Percentiles rank a stretch among this genome's conserved stretches.
Evolutionary conservation across 495 filamentous ascomycete species (phyloP).

Genomic region (Evansstolkia leycettana): DNA sequence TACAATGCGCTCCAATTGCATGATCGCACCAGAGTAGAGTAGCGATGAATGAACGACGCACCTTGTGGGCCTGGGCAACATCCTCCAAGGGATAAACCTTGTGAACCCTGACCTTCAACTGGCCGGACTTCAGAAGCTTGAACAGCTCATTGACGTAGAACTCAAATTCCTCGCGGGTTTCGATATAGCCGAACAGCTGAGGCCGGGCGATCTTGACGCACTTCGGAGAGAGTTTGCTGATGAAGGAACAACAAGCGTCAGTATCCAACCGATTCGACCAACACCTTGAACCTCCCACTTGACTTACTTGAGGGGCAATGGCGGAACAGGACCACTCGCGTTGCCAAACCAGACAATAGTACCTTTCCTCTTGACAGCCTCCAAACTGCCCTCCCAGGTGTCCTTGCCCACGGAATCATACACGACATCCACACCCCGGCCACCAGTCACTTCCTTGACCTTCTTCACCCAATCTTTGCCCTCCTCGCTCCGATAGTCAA

Average conservation of each 20-base stretch:
- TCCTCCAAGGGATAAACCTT: slow-evolving; percentile 73
- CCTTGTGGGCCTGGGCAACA: slow-evolving; percentile 56
- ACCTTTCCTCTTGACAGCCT: slow-evolving; percentile 70
- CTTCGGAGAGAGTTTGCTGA: slow-evolving; percentile 52
- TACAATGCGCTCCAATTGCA: too few relatives aligned
- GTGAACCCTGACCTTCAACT: slow-evolving; percentile 66
- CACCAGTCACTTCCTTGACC: slow-evolving; percentile 59
- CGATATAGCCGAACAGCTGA: slow-evolving; percentile 59
- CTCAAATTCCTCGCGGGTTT: slow-evolving; percentile 64
- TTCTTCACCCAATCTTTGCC: slow-evolving; percentile 49
- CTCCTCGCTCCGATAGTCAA: slow-evolving; percentile 59
- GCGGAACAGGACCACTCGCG: slow-evolving; percentile 70
- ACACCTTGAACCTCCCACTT: slow-evolving; percentile 1
- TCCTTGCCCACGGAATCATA: slow-evolving; percentile 84
- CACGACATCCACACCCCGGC: slow-evolving; percentile 62
- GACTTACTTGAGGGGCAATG: slow-evolving; percentile 53
- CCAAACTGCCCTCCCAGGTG: slow-evolving; percentile 77
- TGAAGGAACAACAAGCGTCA: slow-evolving; percentile 1
- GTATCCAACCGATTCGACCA: too few relatives aligned
- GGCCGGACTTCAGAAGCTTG: slow-evolving; percentile 49
- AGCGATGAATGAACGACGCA: slow-evolving; percentile 11
- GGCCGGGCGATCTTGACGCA: slow-evolving; percentile 73
- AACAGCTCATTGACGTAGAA: slow-evolving; percentile 64
- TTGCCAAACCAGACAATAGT: slow-evolving; percentile 82
- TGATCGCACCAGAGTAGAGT: background rate